Base-by-base conservation (phyloP, 345 rosid species). In the Euphorbia pulcherrima region DNA sequence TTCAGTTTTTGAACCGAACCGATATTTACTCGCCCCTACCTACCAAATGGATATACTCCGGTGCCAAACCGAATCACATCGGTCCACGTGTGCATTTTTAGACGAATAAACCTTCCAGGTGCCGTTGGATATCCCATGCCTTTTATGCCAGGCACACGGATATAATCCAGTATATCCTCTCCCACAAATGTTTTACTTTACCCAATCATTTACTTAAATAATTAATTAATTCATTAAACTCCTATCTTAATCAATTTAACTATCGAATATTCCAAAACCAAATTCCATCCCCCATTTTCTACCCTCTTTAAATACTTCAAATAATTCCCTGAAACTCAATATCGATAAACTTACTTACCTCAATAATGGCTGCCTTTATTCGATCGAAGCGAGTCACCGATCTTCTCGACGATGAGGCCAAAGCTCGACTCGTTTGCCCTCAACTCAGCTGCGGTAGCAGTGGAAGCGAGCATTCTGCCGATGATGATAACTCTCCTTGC, bases 381-480 rank as follows among this genome's bases (percentile, higher is more conserved):
- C 77, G 85, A 56, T 23, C 84, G 1, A 86, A 85, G 68, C 83
- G 91, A 65, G 83, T 84, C 51, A 79, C 92, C 8, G 85, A 76
- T 63, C 87, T 87, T 35, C 88, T 90, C 26, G 81, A 77, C 14
- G 90, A 84, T 24, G 73, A 81, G 57, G 96, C 83, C 48, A 86
- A 65, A 72, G 92, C 92, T 55, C 87, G 85, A 65, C 84, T 93
- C 73, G 68, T 84, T 65, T 81, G 84, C 20, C 64, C 70, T 17
- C 78, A 41, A 18, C 72, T 78, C 69, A 70, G 82, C 71, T 75
- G 79, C 48, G 76, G 41, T 54, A 93, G 92, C 78, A 87, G 96
- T 74, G 96, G 94, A 17, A 89, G 97, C 72, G 94, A 93, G 6
- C 90, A 88, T 39, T 88, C 92, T 37, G 84, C 73, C 18, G 81